phyloP scores from a whole-genome alignment of 257 asterid genomes.

The Ophiorrhiza pumila region DNA sequence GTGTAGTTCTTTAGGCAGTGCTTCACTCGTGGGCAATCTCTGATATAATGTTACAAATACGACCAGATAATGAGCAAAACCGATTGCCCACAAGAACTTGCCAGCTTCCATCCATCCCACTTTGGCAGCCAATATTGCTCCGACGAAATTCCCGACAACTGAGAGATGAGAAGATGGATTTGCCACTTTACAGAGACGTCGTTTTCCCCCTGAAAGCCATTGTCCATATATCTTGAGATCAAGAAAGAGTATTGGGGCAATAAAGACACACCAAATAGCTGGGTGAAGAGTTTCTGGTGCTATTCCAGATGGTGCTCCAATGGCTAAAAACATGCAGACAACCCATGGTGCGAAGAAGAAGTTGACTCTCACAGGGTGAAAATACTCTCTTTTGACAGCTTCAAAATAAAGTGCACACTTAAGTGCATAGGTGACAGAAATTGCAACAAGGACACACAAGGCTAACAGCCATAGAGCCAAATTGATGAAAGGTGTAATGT shows the following conservation, averaged over 20 bases:
- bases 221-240: conserved; percentile 88
- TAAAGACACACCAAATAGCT: conserved; percentile 59
- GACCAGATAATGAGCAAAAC: conserved; percentile 87
- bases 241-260: conserved; percentile 63
- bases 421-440: conserved; percentile 49
- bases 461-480: conserved; percentile 70
- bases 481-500: conserved; percentile 59
- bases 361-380: conserved; percentile 81
- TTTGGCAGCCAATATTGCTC: conserved; percentile 78
- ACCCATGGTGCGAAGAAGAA: conserved; percentile 96
- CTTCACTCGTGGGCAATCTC: conserved; percentile 84
- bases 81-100: conserved; percentile 82
- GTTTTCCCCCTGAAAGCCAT: conserved; percentile 90
- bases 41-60: conserved; percentile 91
- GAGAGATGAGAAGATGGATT: conserved; percentile 88
- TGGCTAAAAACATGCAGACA: conserved; percentile 87
- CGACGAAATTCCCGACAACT: conserved; percentile 87
- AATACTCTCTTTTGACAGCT: conserved; percentile 83
- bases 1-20: conserved; percentile 82
- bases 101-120: conserved; percentile 88
- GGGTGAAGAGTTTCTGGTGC: conserved; percentile 52
- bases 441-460: conserved; percentile 49
- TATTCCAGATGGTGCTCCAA: conserved; percentile 51
- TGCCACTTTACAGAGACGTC: conserved; percentile 73
- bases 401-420: conserved; percentile 77